Evolutionary conservation across 345 rosid genomes (phyloP).

Genomic region (Citrus cavaleriei): DNA sequence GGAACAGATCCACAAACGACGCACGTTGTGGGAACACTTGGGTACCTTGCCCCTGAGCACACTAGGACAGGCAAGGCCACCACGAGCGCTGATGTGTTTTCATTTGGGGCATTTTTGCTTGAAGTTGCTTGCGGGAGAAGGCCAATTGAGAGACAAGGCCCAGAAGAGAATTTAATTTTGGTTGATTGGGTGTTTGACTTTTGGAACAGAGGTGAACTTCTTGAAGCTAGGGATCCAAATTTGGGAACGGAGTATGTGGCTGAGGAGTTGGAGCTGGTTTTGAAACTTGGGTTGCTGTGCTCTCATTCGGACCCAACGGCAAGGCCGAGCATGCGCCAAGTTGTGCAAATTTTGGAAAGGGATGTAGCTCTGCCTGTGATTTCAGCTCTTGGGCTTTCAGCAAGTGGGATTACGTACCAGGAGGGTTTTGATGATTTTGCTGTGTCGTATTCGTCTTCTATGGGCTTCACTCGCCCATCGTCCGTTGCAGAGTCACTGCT

Average conservation of each 20-base stretch:
- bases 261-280: constrained; percentile 47
- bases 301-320: constrained; percentile 38
- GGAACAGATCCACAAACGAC: constrained; percentile 60
- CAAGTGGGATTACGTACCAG: constrained; percentile 27
- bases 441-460: constrained; percentile 34
- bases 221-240: constrained; percentile 40
- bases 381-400: constrained; percentile 30
- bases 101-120: constrained; percentile 58
- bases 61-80: constrained; percentile 51
- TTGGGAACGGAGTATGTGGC: constrained; percentile 31
- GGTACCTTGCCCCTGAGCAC: constrained; percentile 66
- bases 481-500: constrained; percentile 48
- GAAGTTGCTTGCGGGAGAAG: constrained; percentile 61
- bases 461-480: constrained; percentile 25
- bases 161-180: constrained; percentile 23
- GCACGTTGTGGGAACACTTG: constrained; percentile 50
- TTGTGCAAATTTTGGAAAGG: constrained; percentile 42
- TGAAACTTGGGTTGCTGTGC: constrained; percentile 59
- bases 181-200: constrained; percentile 44
- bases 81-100: constrained; percentile 43
- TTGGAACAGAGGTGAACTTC: constrained; percentile 33
- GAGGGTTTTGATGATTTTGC: constrained; percentile 47
- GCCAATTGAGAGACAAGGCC: constrained; percentile 30
- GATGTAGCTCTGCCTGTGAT: constrained; percentile 42
- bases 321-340: constrained; percentile 63